Conservation (phyloP, 768 basidiomycete genomes). For the Lactifluus volemus region DNA sequence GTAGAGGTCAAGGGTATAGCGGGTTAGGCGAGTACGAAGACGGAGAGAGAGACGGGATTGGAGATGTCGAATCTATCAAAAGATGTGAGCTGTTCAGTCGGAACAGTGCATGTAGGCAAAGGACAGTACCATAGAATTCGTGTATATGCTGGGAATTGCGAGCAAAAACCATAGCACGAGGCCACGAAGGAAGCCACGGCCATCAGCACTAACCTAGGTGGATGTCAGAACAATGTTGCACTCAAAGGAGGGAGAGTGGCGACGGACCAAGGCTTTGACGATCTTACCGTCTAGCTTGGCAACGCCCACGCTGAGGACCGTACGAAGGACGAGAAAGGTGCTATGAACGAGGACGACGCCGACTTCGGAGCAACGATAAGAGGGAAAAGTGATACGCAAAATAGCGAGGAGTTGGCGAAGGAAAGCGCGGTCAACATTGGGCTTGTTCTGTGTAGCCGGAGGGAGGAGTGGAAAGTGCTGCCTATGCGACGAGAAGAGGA, state of each 20-base stretch:
- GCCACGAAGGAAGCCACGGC: slow-evolving; percentile 71
- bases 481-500: slow-evolving; percentile 42
- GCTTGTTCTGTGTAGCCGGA: slow-evolving; percentile 33
- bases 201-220: slow-evolving; percentile 66
- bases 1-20: slow-evolving; percentile 89
- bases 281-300: slow-evolving; percentile 85
- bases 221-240: not conserved
- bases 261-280: slow-evolving; percentile 69
- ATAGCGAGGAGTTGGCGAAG: slow-evolving; percentile 67
- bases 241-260: not conserved
- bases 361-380: slow-evolving; percentile 56
- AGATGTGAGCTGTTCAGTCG: not conserved
- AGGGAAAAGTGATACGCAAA: slow-evolving; percentile 63
- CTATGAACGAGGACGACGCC: slow-evolving; percentile 71
- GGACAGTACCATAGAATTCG: slow-evolving; percentile 75
- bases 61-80: slow-evolving; percentile 68
- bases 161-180: slow-evolving; percentile 83
- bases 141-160: slow-evolving; percentile 89
- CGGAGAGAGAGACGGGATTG: slow-evolving; percentile 79
- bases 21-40: slow-evolving; percentile 78
- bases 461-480: slow-evolving; percentile 54
- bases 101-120: not conserved
- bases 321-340: slow-evolving; percentile 75
- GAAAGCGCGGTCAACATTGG: slow-evolving; percentile 62
- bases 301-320: slow-evolving; percentile 80